Evolutionary conservation across 345 rosid species (phyloP).

Genomic region (Salix dunnii): DNA sequence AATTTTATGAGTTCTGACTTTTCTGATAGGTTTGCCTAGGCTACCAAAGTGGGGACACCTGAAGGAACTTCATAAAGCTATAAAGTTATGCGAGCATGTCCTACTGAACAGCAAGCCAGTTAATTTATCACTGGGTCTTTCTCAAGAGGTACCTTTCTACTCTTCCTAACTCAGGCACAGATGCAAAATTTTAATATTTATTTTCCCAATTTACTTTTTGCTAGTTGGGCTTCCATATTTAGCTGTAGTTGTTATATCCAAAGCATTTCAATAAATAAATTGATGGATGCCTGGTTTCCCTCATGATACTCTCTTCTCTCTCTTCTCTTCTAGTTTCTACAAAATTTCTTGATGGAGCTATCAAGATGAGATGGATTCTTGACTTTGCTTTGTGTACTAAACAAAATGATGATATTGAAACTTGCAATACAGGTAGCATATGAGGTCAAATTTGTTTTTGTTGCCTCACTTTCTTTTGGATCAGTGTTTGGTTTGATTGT

Average conservation of each 20-base stretch:
- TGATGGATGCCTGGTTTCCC: not conserved
- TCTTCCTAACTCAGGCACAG: not conserved
- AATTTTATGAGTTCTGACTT: not conserved
- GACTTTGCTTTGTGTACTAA: not conserved
- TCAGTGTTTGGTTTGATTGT: not conserved
- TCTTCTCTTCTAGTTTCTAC: not conserved
- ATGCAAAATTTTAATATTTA: not conserved
- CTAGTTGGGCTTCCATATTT: not conserved
- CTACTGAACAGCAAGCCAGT: conserved; percentile 51
- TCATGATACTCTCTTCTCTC: not conserved
- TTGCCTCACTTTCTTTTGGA: not conserved
- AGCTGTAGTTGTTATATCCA: not conserved
- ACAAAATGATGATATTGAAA: not conserved
- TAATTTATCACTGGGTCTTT: conserved; percentile 59
- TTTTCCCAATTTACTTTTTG: not conserved
- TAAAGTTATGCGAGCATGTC: conserved; percentile 66
- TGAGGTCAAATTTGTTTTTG: not conserved
- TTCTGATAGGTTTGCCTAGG: conserved; percentile 67
- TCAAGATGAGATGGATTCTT: not conserved
- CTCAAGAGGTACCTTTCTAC: conserved; percentile 52
- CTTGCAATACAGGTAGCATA: not conserved
- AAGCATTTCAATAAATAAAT: too few species aligned
- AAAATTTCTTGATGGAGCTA: not conserved
- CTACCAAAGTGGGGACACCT: conserved; percentile 98
- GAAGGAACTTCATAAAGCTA: conserved; percentile 74